A percentile compares a stretch with the other conserved stretches of the same genome.
phyloP scores from a whole-genome alignment of 805 yeast species.

The Lachancea lanzarotensis region DNA sequence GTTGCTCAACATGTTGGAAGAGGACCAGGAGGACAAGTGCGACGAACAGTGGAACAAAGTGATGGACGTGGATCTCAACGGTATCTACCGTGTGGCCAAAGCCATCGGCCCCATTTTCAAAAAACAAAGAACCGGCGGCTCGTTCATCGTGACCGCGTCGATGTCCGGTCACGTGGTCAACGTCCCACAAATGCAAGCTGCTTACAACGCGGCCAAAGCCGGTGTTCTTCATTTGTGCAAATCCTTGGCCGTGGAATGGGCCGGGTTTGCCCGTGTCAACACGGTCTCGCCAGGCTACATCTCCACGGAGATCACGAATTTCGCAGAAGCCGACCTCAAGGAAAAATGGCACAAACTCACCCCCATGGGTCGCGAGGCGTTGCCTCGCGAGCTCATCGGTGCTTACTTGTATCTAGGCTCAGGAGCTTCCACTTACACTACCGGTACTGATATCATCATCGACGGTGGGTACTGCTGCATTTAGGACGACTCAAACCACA shows the following conservation, averaged over 20 bases:
- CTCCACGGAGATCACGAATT: slow-evolving; percentile 57
- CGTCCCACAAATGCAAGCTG: slow-evolving; percentile 79
- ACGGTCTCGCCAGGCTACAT: slow-evolving; percentile 84
- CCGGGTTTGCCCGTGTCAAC: slow-evolving; percentile 78
- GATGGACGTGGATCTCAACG: slow-evolving; percentile 68
- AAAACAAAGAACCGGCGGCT: slow-evolving; percentile 64
- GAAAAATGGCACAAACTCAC: slow-evolving; percentile 45
- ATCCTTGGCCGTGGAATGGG: slow-evolving; percentile 83
- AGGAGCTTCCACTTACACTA: slow-evolving; percentile 72
- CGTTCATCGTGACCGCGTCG: slow-evolving; percentile 77
- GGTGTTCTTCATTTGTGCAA: slow-evolving; percentile 68
- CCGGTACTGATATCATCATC: slow-evolving; percentile 69
- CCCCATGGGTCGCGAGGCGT: slow-evolving; percentile 72
- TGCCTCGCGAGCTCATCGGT: slow-evolving; percentile 68
- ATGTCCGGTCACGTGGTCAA: slow-evolving; percentile 87
- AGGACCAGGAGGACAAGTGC: slow-evolving; percentile 37
- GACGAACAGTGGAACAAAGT: slow-evolving; percentile 63
- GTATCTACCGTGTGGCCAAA: slow-evolving; percentile 75
- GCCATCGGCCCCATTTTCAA: slow-evolving; percentile 66
- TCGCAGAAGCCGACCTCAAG: slow-evolving; percentile 39
- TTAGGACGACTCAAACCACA: background rate
- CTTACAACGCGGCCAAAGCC: slow-evolving; percentile 83
- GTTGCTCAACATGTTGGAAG: slow-evolving; percentile 38
- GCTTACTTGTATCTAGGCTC: slow-evolving; percentile 75
- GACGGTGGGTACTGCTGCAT: slow-evolving; percentile 56